These are phyloP conservation scores for Pseudonitzschia pungens DNA, from an alignment of 108 stramenopile genomes.

Conservation along the genomic window DNA sequence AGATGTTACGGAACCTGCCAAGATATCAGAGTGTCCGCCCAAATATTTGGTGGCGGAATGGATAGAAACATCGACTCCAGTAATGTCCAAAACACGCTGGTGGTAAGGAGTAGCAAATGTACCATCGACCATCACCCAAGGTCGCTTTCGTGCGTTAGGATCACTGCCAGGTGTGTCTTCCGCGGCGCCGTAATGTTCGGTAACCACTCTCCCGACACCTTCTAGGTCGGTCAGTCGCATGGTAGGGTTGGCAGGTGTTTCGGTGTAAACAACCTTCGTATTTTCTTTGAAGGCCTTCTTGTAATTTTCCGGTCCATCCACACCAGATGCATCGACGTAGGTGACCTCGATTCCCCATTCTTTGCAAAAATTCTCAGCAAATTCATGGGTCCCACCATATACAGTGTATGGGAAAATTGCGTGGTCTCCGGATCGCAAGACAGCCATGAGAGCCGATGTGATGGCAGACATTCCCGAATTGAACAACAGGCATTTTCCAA, in stretches of 20 bases:
- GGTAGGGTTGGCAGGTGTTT: constrained; percentile 93
- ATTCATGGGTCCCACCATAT: constrained; percentile 83
- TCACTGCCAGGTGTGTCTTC: constrained; percentile 29
- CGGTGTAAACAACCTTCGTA: constrained; percentile 66
- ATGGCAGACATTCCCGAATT: constrained; percentile 78
- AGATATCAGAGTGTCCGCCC: constrained; percentile 89
- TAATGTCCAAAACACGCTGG: constrained; percentile 48
- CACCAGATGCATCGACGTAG: constrained; percentile 43
- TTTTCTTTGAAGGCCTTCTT: constrained; percentile 40
- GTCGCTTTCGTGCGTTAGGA: constrained; percentile 10
- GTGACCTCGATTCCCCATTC: constrained; percentile 52
- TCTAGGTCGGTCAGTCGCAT: constrained; percentile 80
- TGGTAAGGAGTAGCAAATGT: constrained; percentile 81
- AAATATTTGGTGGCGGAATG: constrained; percentile 90
- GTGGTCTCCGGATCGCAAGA: constrained; percentile 74
- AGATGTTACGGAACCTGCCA: constrained; percentile 71
- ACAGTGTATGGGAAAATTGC: constrained; percentile 79
- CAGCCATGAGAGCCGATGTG: constrained; percentile 61
- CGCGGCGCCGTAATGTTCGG: constrained; percentile 45
- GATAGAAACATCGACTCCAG: constrained; percentile 83
- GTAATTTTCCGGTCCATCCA: constrained; percentile 38
- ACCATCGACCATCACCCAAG: constrained; percentile 69
- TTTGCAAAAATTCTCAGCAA: constrained; percentile 47
- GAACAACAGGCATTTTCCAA: constrained; percentile 53
- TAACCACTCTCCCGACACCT: constrained; percentile 62